A percentile compares a stretch with the other conserved stretches of the same genome.
Evolutionary conservation across 2,329 filamentous ascomycete species (phyloP).

Genomic region (Parastagonospora avenae): DNA sequence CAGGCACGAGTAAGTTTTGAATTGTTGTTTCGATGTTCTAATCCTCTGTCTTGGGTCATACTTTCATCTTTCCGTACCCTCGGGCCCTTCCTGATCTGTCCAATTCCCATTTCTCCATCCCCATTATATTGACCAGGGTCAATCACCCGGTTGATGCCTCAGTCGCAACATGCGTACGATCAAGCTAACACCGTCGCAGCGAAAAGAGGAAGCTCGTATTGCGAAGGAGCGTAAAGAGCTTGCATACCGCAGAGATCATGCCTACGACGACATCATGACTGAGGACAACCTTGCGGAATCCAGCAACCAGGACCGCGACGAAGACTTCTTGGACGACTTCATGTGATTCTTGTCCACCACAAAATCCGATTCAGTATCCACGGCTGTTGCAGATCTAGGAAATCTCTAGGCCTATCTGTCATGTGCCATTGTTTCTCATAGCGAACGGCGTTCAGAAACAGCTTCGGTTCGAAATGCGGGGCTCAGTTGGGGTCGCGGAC

Average conservation of each 20-base stretch:
- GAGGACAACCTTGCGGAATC: slow-evolving; percentile 77
- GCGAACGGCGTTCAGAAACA: slow-evolving; percentile 12
- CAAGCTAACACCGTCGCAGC: slow-evolving; percentile 52
- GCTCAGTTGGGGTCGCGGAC: slow-evolving; percentile 32
- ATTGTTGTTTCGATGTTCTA: not conserved
- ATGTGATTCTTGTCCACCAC: slow-evolving; percentile 23
- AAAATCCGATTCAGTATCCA: not conserved
- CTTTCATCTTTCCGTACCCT: not conserved
- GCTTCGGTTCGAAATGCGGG: not conserved
- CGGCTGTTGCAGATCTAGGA: not conserved
- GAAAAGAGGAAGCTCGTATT: slow-evolving; percentile 75
- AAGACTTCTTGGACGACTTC: slow-evolving; percentile 87
- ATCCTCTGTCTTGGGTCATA: not conserved
- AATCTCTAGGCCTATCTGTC: not conserved
- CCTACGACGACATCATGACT: slow-evolving; percentile 89
- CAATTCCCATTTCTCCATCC: not conserved
- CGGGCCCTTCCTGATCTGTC: not conserved
- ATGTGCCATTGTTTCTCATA: slow-evolving; percentile 1
- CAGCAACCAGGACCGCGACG: slow-evolving; percentile 84
- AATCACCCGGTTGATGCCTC: not conserved
- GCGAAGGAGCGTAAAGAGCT: slow-evolving; percentile 83
- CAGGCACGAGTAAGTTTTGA: slow-evolving; percentile 62
- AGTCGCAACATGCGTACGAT: not conserved
- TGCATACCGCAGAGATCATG: slow-evolving; percentile 96
- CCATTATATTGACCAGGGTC: too few species aligned